Conservation (phyloP, 2,329 filamentous ascomycete genomes). For the Pseudogymnoascus sp. region DNA sequence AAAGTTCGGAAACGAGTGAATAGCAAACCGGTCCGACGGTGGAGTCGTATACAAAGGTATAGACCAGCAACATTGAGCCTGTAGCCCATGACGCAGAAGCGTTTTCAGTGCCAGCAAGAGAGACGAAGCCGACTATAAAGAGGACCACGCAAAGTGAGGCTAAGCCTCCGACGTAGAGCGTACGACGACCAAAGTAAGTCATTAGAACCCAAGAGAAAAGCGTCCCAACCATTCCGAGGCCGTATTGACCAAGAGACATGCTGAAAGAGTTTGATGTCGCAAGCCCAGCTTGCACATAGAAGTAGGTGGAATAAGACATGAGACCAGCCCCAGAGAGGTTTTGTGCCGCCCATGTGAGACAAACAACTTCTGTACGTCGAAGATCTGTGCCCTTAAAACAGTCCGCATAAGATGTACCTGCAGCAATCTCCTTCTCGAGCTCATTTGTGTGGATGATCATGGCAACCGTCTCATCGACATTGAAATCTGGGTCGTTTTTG, state of each 20-base stretch:
- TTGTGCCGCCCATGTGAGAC: slow-evolving; percentile 55
- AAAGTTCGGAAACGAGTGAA: slow-evolving; percentile 34
- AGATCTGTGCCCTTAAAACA: slow-evolving; percentile 43
- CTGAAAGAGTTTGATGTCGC: slow-evolving; percentile 43
- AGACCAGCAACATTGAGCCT: slow-evolving; percentile 36
- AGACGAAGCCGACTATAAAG: slow-evolving; percentile 40
- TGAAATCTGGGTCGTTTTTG: slow-evolving; percentile 17
- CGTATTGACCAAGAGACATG: slow-evolving; percentile 43
- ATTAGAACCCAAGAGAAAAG: slow-evolving; percentile 45
- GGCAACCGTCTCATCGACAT: slow-evolving; percentile 31
- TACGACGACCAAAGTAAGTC: slow-evolving; percentile 43
- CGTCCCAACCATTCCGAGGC: slow-evolving; percentile 44
- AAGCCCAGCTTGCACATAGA: slow-evolving; percentile 38
- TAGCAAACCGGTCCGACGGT: slow-evolving; percentile 40
- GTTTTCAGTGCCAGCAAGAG: slow-evolving; percentile 34
- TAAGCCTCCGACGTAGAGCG: slow-evolving; percentile 46
- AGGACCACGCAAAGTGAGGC: slow-evolving; percentile 38
- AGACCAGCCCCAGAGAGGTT: slow-evolving; percentile 39
- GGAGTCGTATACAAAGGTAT: slow-evolving; percentile 37
- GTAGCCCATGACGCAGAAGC: slow-evolving; percentile 38
- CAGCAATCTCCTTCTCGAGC: slow-evolving; percentile 39
- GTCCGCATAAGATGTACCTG: slow-evolving; percentile 41
- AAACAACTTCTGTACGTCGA: slow-evolving; percentile 45
- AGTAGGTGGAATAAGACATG: slow-evolving; percentile 2
- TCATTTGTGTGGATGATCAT: slow-evolving; percentile 50